These are phyloP conservation scores for Fusarium chaquense DNA, from an alignment of 2,329 filamentous ascomycete species.

Conservation along the genomic window DNA sequence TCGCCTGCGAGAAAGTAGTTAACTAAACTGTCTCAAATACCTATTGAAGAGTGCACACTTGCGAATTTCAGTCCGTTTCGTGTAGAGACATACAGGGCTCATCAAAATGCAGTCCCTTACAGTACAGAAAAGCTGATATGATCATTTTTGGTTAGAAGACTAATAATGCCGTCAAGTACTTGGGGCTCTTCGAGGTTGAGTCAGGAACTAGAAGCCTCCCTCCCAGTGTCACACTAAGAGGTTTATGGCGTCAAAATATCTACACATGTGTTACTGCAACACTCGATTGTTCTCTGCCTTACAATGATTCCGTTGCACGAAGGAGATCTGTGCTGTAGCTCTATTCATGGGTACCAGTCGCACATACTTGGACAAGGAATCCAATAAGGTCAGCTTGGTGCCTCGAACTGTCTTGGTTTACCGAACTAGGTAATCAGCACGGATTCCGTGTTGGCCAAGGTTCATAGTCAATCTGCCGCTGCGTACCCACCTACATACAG, in stretches of 20 bases:
- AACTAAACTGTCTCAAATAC: conserved; percentile 9
- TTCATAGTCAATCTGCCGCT: neutral
- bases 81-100: conserved; percentile 23
- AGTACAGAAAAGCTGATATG: neutral
- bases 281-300: conserved; percentile 5
- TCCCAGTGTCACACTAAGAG: conserved; percentile 14
- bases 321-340: conserved; percentile 4
- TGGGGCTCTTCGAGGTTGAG: neutral
- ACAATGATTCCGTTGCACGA: conserved; percentile 18
- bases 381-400: conserved; percentile 8
- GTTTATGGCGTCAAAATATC: conserved; percentile 5
- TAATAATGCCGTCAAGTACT: neutral
- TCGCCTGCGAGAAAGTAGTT: conserved; percentile 4
- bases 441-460: conserved; percentile 3
- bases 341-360: neutral
- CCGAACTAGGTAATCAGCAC: conserved; percentile 27
- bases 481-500: neutral
- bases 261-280: conserved; percentile 3
- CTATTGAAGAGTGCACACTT: neutral
- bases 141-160: neutral
- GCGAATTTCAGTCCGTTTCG: conserved; percentile 21
- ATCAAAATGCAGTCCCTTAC: conserved; percentile 6
- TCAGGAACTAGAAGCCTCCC: neutral
- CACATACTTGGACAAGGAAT: conserved; percentile 3
- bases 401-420: conserved; percentile 30